phyloP scores from a whole-genome alignment of 352 stramenopile species.

The Pythium guiyangense region DNA sequence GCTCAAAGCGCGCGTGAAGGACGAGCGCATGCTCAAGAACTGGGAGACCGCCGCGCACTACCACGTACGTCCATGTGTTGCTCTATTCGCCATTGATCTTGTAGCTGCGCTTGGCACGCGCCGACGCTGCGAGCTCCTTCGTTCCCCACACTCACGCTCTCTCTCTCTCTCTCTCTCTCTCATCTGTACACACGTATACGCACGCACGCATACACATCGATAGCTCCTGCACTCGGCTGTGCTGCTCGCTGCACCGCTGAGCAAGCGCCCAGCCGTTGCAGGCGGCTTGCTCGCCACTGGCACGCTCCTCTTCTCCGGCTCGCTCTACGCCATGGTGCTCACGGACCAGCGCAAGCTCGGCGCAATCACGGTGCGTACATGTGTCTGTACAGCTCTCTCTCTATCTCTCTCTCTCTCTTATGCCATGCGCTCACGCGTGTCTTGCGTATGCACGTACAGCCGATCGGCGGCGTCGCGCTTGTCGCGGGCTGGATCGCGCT shows the following conservation, averaged over 20 bases:
- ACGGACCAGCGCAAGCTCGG: constrained; percentile 71
- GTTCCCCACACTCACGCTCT: too few species aligned
- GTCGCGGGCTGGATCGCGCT: constrained; percentile 71
- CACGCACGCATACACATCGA: not conserved
- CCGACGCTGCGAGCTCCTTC: too few species aligned
- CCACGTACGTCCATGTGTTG: constrained; percentile 38
- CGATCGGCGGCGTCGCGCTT: constrained; percentile 59
- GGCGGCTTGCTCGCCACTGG: constrained; percentile 57
- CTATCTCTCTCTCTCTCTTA: not conserved
- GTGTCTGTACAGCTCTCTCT: constrained; percentile 5
- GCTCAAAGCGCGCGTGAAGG: constrained; percentile 57
- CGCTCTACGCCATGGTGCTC: constrained; percentile 74
- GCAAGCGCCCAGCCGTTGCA: constrained; percentile 48
- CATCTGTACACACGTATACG: too few species aligned
- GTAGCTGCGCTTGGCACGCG: not conserved
- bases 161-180: too few species aligned
- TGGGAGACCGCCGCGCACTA: constrained; percentile 83
- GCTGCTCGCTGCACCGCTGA: constrained; percentile 60
- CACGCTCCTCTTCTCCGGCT: constrained; percentile 74
- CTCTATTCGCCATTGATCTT: not conserved
- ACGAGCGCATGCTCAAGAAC: constrained; percentile 80
- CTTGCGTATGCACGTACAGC: constrained; percentile 25
- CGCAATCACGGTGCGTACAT: constrained; percentile 50
- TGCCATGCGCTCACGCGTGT: not conserved
- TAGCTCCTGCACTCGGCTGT: constrained; percentile 71